Evolutionary conservation across 331 rosid genomes (phyloP), one percentile per base, ranked within the genome.

Genomic region (Rosa hybrid): DNA sequence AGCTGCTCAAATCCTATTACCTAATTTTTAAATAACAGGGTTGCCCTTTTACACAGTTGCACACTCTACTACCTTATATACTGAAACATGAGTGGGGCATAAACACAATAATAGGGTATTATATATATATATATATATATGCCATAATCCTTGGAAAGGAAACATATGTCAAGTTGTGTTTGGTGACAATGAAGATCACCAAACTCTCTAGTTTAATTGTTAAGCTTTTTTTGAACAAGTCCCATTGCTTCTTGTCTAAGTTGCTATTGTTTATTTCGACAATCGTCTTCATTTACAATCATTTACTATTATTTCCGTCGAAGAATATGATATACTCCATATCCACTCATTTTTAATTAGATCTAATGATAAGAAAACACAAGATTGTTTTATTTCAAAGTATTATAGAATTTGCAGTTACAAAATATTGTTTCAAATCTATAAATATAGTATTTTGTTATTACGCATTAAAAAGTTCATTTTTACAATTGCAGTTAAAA

Each of bases 141-240:
- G 16, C 8, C 27, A 39, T 41, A 68, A 18, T 39, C 72, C 16
- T 41, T 39, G 27, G 16, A 68, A 68, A 41, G 72, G 72, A 17
- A 68, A 68, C 72, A 14, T 39, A 18, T 68, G 72, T 68, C 27
- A 18, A 39, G 72, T 68, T 68, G 72, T 68, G 21, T 14, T 13
- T 13, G 65, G 34, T 59, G 38, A 59, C 13, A 21, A n/a, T 18
- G 49, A 39, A 68, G 50, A 27, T 68, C 49, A 68, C 16, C 72
- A 68, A 17, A 50, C 48, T 39, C 49, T 30, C 2, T 44, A 17
- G 49, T 7, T 46, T 71, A 23, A 46, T 44, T 46, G 39, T 27
- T 71, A n/a, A 20, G 21, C 38, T 72, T 49, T 72, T 2, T 21
- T 21, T 72, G 59, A n/a, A 25, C 39, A 25, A 45, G 12, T 23